A percentile compares a stretch with the other conserved stretches of the same genome.
These are phyloP conservation scores for Colletotrichum sp. DNA, from an alignment of 2,329 filamentous ascomycete species.

Conservation along the genomic window DNA sequence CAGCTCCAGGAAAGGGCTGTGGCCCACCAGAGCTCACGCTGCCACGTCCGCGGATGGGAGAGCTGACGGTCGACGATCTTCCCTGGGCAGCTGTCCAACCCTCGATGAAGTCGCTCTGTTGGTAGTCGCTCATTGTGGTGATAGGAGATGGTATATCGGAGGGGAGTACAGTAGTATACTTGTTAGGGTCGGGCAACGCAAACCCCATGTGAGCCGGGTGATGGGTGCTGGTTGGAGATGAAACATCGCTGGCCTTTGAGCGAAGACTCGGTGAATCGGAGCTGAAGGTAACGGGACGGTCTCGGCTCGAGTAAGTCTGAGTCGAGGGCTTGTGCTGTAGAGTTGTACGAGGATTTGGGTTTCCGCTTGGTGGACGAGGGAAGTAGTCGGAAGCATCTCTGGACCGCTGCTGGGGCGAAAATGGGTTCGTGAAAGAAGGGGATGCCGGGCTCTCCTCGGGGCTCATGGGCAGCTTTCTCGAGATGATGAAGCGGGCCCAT, in stretches of 20 bases:
- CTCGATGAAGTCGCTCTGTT: constrained; percentile 61
- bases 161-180: constrained; percentile 55
- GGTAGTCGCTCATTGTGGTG: constrained; percentile 56
- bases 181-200: constrained; percentile 45
- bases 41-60: constrained; percentile 58
- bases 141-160: constrained; percentile 61
- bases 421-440: constrained; percentile 60
- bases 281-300: constrained; percentile 56
- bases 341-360: constrained; percentile 37
- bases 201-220: constrained; percentile 44
- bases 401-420: constrained; percentile 39
- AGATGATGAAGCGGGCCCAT: constrained; percentile 61
- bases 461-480: constrained; percentile 48
- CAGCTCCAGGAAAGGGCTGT: constrained; percentile 35
- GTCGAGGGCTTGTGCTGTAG: constrained; percentile 55
- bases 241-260: constrained; percentile 67
- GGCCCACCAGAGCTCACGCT: constrained; percentile 58
- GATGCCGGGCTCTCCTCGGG: constrained; percentile 59
- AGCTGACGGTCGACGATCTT: constrained; percentile 62
- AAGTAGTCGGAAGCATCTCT: constrained; percentile 47
- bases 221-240: constrained; percentile 59
- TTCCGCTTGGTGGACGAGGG: constrained; percentile 49
- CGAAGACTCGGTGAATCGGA: constrained; percentile 66
- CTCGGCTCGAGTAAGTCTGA: constrained; percentile 52
- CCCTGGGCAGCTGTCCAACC: constrained; percentile 67